phyloP scores from a whole-genome alignment of 345 rosid species.

The Dimocarpus longan region DNA sequence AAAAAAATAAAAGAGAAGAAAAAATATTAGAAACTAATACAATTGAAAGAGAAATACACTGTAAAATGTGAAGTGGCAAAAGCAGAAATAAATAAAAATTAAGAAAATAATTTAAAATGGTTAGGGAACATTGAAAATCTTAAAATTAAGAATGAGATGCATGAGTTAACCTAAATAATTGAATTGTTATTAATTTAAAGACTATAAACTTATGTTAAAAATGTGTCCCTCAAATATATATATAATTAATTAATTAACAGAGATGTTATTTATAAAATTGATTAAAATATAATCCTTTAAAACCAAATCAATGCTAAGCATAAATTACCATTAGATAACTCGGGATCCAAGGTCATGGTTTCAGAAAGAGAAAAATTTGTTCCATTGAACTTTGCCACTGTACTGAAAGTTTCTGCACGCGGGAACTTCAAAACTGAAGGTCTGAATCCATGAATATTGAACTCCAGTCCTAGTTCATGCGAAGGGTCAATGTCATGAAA shows the following conservation, averaged over 20 bases:
- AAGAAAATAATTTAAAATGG: too few relatives aligned
- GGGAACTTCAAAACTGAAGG: conserved; percentile 70
- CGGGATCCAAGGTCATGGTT: conserved; percentile 57
- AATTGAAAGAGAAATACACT: too few relatives aligned
- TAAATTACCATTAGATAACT: conserved; percentile 51
- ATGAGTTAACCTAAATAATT: too few relatives aligned
- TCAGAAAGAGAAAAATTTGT: conserved; percentile 67
- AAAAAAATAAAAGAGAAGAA: too few relatives aligned
- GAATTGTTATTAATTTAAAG: too few relatives aligned
- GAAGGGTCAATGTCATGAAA: conserved; percentile 90
- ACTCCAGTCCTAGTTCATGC: conserved; percentile 72
- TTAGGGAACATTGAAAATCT: too few relatives aligned
- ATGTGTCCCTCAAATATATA: too few relatives aligned
- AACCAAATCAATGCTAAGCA: conserved; percentile 2
- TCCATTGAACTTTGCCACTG: conserved; percentile 70
- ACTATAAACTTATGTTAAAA: too few relatives aligned
- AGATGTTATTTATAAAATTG: conserved; percentile 19
- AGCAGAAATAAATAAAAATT: too few relatives aligned
- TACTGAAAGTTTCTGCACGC: conserved; percentile 69
- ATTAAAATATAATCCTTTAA: neutral
- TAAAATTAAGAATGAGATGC: too few relatives aligned
- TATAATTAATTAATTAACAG: neutral
- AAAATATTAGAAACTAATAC: too few relatives aligned
- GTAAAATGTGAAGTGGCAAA: too few relatives aligned
- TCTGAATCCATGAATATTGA: conserved; percentile 61